Evolutionary conservation across 2,329 filamentous ascomycete species (phyloP), one percentile per base, ranked within the genome.

Genomic region (Zymoseptoria crescenta): DNA sequence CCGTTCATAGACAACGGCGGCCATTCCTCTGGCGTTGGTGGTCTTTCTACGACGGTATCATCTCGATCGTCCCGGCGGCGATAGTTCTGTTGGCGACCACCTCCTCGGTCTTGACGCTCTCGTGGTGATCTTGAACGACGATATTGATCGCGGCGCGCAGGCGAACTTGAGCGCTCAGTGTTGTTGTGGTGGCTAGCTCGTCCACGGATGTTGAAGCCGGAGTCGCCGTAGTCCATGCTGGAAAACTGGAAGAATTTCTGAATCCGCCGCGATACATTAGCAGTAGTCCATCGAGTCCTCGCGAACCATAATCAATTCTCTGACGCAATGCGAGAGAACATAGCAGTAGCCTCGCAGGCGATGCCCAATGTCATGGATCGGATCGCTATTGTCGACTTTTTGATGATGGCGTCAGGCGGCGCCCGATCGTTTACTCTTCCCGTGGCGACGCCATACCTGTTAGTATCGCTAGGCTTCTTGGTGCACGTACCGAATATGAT

Each of bases 1-100:
- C 65, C 65, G 45, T 60, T 64, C 35, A 45, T 45, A 56, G 61
- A 62, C 30, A 58, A 51, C 9, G 65, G 59, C 49, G 63, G 64
- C 35, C 35, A 45, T 45, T 60, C 62, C 9, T 56, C 56, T n/a
- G 60, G 59, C 27, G 35, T 45, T 45, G 35, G 35, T n/a, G 35
- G 35, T n/a, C 35, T 10, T 16, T 45, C 35, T 45, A 45, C 35
- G 35, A 45, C 35, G 5, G 35, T 45, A 16, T 45, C 35, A 13
- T 45, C 35, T n/a, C 35, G 35, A 45, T 45, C 35, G n/a, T 45
- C 35, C n/a, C 35, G 13, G 35, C 13, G 35, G 35, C 35, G 35
- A n/a, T 45, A 45, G 35, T 13, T 45, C 16, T 45, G 35, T 45
- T 45, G 35, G 35, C 35, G 35, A 45, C 35, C 35, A 16, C 16